Evolutionary conservation across 495 filamentous ascomycete species (phyloP).

Genomic region (Penicillium mononematosum): DNA sequence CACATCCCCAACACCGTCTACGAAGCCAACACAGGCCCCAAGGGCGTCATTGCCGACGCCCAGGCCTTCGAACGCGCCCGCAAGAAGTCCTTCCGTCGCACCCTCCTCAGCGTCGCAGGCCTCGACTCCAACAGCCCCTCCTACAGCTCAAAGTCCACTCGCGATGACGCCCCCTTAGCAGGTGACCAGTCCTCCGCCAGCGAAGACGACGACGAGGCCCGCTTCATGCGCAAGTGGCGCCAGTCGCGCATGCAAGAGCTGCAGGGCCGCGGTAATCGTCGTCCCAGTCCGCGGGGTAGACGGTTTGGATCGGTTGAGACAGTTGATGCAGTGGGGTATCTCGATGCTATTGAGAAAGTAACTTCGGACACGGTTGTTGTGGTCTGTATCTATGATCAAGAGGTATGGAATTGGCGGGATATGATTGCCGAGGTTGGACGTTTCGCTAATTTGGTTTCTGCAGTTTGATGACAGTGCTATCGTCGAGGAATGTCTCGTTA

Average conservation of each 20-base stretch:
- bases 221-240: constrained; percentile 82
- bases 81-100: constrained; percentile 58
- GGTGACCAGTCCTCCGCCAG: constrained; percentile 32
- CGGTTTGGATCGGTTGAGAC: constrained; percentile 74
- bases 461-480: constrained; percentile 72
- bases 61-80: constrained; percentile 83
- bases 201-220: constrained; percentile 68
- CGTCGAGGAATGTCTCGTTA: constrained; percentile 72
- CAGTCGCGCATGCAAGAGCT: constrained; percentile 74
- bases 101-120: constrained; percentile 41
- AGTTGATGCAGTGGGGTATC: constrained; percentile 87
- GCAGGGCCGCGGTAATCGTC: constrained; percentile 54
- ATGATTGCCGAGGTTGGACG: not conserved
- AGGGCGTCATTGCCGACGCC: constrained; percentile 97
- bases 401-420: constrained; percentile 51
- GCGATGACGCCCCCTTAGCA: constrained; percentile 41
- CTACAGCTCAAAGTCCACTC: constrained; percentile 32
- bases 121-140: constrained; percentile 27
- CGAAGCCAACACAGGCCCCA: constrained; percentile 90
- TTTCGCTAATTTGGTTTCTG: constrained; percentile 18
- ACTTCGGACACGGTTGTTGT: constrained; percentile 81
- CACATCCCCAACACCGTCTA: constrained; percentile 61
- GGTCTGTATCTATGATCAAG: constrained; percentile 88
- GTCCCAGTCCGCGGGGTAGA: constrained; percentile 65
- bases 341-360: constrained; percentile 93